A percentile compares a stretch with the other conserved stretches of the same genome.
Evolutionary conservation across 2,329 filamentous ascomycete species (phyloP).

Genomic region (Fusarium odoratissimum): DNA sequence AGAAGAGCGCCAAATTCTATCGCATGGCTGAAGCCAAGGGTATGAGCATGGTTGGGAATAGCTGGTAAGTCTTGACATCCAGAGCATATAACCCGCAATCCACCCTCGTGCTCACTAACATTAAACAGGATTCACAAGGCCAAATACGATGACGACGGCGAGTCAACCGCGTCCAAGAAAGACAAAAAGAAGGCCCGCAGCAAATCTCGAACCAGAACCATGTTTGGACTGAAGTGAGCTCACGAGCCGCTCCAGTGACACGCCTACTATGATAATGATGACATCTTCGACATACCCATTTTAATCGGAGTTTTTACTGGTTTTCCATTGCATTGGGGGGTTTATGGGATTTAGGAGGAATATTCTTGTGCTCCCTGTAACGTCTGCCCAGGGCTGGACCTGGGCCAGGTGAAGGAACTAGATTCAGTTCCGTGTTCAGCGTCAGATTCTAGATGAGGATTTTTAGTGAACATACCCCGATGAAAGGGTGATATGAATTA

Average conservation of each 20-base stretch:
- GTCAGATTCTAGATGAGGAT: conserved; percentile 22
- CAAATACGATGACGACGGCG: conserved; percentile 85
- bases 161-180: conserved; percentile 56
- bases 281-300: conserved; percentile 48
- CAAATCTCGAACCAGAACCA: conserved; percentile 79
- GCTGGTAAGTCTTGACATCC: conserved; percentile 76
- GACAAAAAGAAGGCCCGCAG: conserved; percentile 74
- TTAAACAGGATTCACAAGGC: conserved; percentile 88
- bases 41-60: conserved; percentile 98
- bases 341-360: conserved; percentile 31
- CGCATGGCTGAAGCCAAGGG: conserved; percentile 91
- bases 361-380: conserved; percentile 28
- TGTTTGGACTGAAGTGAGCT: conserved; percentile 68
- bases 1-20: conserved; percentile 92
- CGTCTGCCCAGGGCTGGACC: conserved; percentile 14
- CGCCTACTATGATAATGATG: conserved; percentile 47
- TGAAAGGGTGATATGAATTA: conserved; percentile 8
- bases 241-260: conserved; percentile 20
- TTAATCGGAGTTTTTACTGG: conserved; percentile 50
- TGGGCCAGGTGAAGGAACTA: conserved; percentile 7
- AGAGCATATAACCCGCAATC: neutral
- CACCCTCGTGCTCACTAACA: conserved; percentile 1
- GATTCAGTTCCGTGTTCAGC: conserved; percentile 12
- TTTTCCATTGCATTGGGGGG: conserved; percentile 38
- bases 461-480: conserved; percentile 34